Conservation (phyloP, 2,329 filamentous ascomycete species). For the Fusarium sp. region DNA sequence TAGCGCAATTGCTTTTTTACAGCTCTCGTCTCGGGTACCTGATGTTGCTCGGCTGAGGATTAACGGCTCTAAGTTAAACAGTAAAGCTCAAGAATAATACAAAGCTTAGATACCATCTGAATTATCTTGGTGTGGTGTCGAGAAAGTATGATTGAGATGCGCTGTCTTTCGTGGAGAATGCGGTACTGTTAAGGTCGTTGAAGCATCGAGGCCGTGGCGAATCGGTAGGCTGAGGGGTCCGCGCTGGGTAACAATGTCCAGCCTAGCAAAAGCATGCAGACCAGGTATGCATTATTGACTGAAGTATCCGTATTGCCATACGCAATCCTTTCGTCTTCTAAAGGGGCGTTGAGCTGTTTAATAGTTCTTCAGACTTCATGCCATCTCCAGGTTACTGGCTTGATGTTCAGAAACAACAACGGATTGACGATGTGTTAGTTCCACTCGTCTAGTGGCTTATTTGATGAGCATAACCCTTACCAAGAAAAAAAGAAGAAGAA, state of each 20-base stretch:
- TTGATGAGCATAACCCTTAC: neutral
- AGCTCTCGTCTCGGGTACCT: neutral
- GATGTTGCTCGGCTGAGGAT: neutral
- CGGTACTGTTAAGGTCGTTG: no score
- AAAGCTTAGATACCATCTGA: no score
- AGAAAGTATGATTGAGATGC: no score
- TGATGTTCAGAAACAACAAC: neutral
- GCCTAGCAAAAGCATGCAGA: neutral
- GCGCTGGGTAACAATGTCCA: neutral
- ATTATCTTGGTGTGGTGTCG: no score
- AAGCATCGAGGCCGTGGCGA: no score
- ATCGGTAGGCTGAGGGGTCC: no score
- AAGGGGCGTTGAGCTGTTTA: neutral
- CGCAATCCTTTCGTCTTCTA: neutral
- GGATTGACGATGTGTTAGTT: neutral
- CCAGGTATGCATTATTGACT: neutral
- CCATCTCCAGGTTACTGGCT: neutral
- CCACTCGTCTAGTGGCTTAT: neutral
- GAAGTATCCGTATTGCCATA: neutral
- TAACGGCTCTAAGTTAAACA: no score
- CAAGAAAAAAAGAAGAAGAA: no score
- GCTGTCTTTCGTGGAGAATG: no score
- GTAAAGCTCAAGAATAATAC: no score
- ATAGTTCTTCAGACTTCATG: neutral
- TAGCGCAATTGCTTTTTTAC: neutral